Base-by-base conservation (phyloP, 805 yeast species). In the Grigorovia humatica region DNA sequence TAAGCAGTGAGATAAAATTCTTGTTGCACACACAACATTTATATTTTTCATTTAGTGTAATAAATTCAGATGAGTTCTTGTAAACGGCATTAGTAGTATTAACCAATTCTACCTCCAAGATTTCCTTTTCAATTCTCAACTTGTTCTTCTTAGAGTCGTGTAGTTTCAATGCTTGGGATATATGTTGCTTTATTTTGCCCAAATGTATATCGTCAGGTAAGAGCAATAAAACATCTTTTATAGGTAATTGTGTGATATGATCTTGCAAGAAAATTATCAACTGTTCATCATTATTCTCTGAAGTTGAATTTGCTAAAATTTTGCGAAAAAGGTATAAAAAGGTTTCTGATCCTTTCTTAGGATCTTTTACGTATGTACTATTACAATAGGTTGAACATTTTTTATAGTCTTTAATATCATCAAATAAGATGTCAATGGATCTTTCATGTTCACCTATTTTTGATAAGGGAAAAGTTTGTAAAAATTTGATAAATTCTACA, bases 361-460 rank as follows among this genome's bases (percentile, higher is more conserved):
- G 43, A 47, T 75, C 71, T 2, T 58, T 52, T 1, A 68, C 52
- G 54, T 74, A 77, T 0, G 85, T 68, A 4, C 70, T 69, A 1
- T 75, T 65, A 55, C 93, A 82, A 59, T 85, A 85, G 2, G 68
- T 62, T 54, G 83, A 74, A 0, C 95, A 85, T n/a, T 71, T 69
- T 19, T 66, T 66, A 47, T 78, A 74, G 60, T 84, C 84, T 3
- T 76, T 67, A 46, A 86, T 65, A 19, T 80, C 80, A 48, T 77
- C 73, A 47, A 79, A 80, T 27, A 81, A 72, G 1, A 88, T 76
- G 51, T 79, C 78, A 17, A 91, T 68, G 0, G 88, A 82, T 48
- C 79, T 75, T 11, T 74, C 73, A 60, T 86, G 87, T 49, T 79
- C 79, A 1, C 79, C 81, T 44, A 85, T 60, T 53, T 79, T 75